These are phyloP conservation scores for Mucor indicus DNA, from an alignment of 371 early-diverging fungal species.

Conservation along the genomic window DNA sequence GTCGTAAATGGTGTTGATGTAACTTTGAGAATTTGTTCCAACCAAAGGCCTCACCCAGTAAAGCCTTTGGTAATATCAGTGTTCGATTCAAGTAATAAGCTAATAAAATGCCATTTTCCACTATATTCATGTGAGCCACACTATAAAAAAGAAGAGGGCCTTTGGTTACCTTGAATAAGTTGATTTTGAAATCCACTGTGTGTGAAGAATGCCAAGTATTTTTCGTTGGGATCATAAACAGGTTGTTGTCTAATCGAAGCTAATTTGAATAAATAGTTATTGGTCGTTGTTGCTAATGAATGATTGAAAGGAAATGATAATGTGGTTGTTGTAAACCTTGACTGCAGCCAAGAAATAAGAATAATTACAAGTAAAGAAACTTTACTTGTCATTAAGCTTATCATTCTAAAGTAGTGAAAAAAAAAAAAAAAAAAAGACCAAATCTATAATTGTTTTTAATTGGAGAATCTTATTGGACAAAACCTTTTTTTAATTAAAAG, in stretches of 20 bases:
- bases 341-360: neutral
- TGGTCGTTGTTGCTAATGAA: neutral
- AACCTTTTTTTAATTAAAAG: too few relatives aligned
- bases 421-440: neutral
- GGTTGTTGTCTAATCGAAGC: neutral
- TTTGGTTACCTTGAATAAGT: slow-evolving; percentile 42
- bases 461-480: too few relatives aligned
- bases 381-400: slow-evolving; percentile 1
- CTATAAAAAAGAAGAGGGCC: neutral
- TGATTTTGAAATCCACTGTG: slow-evolving; percentile 65
- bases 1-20: slow-evolving; percentile 37
- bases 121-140: slow-evolving; percentile 11
- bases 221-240: slow-evolving; percentile 34
- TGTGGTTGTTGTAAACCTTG: neutral
- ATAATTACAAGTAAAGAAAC: slow-evolving; percentile 3
- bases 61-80: slow-evolving; percentile 42
- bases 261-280: neutral
- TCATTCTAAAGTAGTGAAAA: neutral
- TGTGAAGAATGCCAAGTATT: slow-evolving; percentile 55
- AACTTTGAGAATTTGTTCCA: slow-evolving; percentile 40
- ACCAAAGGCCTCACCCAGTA: slow-evolving; percentile 53
- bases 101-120: slow-evolving; percentile 58
- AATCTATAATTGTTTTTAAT: too few relatives aligned
- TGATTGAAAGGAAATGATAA: slow-evolving; percentile 7
- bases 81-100: slow-evolving; percentile 53